These are phyloP conservation scores for Crithidia acanthocephali DNA, from an alignment of 208 protist species.

Conservation along the genomic window DNA sequence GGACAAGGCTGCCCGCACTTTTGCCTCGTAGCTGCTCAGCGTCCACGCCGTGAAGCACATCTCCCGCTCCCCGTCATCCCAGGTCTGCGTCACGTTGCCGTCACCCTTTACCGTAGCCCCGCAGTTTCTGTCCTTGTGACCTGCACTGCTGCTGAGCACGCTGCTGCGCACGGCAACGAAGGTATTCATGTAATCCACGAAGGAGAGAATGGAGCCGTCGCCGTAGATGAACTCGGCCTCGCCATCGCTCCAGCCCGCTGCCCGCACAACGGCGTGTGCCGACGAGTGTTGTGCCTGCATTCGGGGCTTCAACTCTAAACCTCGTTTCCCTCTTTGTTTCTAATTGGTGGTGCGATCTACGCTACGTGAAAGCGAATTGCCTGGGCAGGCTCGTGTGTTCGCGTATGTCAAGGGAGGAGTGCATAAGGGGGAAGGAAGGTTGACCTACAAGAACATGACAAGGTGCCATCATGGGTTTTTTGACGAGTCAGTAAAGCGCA, in stretches of 20 bases:
- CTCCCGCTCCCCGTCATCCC: conserved; percentile 36
- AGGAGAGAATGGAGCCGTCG: conserved; percentile 85
- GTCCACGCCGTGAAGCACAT: conserved; percentile 78
- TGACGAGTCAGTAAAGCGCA: too few relatives aligned
- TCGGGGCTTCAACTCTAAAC: too few relatives aligned
- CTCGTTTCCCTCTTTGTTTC: too few relatives aligned
- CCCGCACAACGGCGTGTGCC: conserved; percentile 46
- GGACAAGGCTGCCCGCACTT: conserved; percentile 70
- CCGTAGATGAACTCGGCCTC: conserved; percentile 80
- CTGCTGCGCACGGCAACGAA: conserved; percentile 63
- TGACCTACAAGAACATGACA: too few relatives aligned
- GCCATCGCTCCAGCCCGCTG: conserved; percentile 69
- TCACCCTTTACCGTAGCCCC: neutral
- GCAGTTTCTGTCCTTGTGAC: too few relatives aligned
- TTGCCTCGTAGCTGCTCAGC: conserved; percentile 58
- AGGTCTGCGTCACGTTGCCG: neutral
- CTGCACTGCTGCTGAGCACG: neutral
- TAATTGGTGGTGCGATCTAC: too few relatives aligned
- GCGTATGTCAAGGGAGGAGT: too few relatives aligned
- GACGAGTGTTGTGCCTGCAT: neutral
- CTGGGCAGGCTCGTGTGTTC: too few relatives aligned
- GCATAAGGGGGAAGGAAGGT: too few relatives aligned
- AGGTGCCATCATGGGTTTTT: too few relatives aligned
- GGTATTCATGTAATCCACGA: conserved; percentile 84
- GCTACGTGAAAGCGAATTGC: too few relatives aligned